Conservation (phyloP, 768 basidiomycete genomes). For the Pholiota molesta region DNA sequence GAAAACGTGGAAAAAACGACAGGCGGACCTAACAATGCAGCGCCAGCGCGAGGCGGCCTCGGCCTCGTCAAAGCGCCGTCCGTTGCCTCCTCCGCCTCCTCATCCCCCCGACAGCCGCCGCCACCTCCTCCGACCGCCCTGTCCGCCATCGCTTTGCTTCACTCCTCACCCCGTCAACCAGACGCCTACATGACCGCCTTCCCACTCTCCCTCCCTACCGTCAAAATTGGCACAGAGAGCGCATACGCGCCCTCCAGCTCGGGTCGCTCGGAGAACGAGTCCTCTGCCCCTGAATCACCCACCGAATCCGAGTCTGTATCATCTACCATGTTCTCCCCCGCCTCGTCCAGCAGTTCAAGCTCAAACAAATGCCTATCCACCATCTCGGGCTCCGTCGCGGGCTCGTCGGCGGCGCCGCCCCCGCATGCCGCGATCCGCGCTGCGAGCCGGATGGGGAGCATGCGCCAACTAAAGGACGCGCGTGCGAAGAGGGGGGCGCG, state of each 20-base stretch:
- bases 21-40: constrained; percentile 38
- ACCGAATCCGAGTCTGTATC: constrained; percentile 28
- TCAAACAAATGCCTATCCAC: constrained; percentile 6
- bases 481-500: constrained; percentile 3
- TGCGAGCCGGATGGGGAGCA: constrained; percentile 7
- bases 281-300: constrained; percentile 27
- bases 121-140: constrained; percentile 10
- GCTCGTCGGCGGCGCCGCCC: constrained; percentile 3
- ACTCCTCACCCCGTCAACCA: constrained; percentile 20
- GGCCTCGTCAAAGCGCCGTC: constrained; percentile 37
- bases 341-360: constrained; percentile 16
- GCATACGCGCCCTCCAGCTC: constrained; percentile 21
- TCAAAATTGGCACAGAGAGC: constrained; percentile 15
- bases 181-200: constrained; percentile 25
- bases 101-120: constrained; percentile 12
- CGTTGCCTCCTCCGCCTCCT: constrained; percentile 38
- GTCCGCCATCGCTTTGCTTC: constrained; percentile 7
- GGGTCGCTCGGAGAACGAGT: constrained; percentile 27
- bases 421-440: constrained; percentile 14
- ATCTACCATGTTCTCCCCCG: constrained; percentile 31
- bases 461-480: constrained; percentile 7
- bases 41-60: constrained; percentile 22
- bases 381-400: constrained; percentile 11
- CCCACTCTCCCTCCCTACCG: constrained; percentile 35
- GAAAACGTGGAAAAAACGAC: constrained; percentile 62